Evolutionary conservation across 2,329 filamentous ascomycete species (phyloP), one percentile per base, ranked within the genome.

Genomic region (Blastomyces silverae): DNA sequence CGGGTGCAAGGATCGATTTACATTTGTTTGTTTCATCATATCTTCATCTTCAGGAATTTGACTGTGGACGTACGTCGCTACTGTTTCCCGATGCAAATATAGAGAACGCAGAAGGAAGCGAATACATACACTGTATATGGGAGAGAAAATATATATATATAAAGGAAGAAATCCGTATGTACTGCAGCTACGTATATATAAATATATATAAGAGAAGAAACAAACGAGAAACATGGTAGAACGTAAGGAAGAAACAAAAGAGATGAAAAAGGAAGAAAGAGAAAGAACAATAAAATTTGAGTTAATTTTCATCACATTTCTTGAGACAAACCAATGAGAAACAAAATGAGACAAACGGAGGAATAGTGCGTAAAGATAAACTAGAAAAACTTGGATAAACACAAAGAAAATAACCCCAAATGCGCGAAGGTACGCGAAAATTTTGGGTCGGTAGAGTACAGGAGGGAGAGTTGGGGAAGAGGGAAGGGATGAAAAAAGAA

Each of bases 281-380:
- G 11, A 7, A 7, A 53, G 3, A 50, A 22, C 50, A 17, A 15
- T 50, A 31, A 6, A 28, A 28, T 52, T 13, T 53, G 25, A 31
- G 50, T 53, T 31, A 6, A 53, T 53, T 53, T 50, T 53, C 50
- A 53, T 53, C 15, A 53, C 25, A 53, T 53, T 53, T 53, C 50
- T 25, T 25, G 22, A 28, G 10, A 52, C n/a, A n/a, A 8, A 28
- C 22, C 11, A 52, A 52, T 13, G 25, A 53, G 31, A 53, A 31
- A 31, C 1, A 53, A 25, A 7, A 25, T 2, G 11, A 17, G 28
- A 53, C 25, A 53, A 20, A 15, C 6, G 15, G 13, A 53, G 50
- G 13, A 53, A 31, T 31, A 53, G 13, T 11, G 13, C 11, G 6
- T 31, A 31, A 31, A 53, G 28, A 53, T 11, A 17, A 28, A 28